Conservation (phyloP, 164 flowering plant species). For the Piper betle region DNA sequence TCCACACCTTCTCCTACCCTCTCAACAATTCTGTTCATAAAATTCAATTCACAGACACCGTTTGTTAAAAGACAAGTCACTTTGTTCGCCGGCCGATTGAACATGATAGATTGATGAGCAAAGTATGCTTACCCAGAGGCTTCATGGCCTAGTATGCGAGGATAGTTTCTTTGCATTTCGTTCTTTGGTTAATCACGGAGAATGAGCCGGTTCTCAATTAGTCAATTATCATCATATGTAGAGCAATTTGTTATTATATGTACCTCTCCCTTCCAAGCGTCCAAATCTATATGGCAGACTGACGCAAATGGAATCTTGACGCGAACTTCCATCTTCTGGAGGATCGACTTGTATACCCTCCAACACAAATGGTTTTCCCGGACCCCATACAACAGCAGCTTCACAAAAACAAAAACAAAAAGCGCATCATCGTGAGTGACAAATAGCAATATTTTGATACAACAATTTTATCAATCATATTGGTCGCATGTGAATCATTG, state of each 20-base stretch:
- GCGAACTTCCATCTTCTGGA: slow-evolving; percentile 61
- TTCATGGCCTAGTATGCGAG: slow-evolving; percentile 73
- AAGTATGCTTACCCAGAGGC: slow-evolving; percentile 48
- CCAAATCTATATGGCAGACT: slow-evolving; percentile 66
- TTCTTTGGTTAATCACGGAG: slow-evolving; percentile 15
- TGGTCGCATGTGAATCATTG: not conserved
- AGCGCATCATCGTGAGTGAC: not conserved
- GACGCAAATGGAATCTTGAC: slow-evolving; percentile 49
- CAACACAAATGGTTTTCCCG: slow-evolving; percentile 33
- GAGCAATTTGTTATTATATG: not conserved
- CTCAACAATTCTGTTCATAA: slow-evolving; percentile 58
- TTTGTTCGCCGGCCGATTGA: no score
- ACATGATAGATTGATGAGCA: no score
- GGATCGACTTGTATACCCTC: slow-evolving; percentile 53
- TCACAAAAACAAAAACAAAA: slow-evolving; percentile 2
- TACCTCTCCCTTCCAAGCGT: slow-evolving; percentile 67
- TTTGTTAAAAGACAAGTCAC: no score
- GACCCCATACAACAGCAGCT: slow-evolving; percentile 50
- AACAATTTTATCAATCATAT: not conserved
- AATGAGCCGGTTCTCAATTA: not conserved
- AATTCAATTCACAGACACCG: not conserved
- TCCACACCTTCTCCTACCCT: slow-evolving; percentile 99
- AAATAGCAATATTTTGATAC: not conserved
- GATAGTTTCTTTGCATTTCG: slow-evolving; percentile 40
- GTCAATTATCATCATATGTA: not conserved